Evolutionary conservation across 2,329 filamentous ascomycete genomes (phyloP).

Genomic region (Ophiosphaerella narmari): DNA sequence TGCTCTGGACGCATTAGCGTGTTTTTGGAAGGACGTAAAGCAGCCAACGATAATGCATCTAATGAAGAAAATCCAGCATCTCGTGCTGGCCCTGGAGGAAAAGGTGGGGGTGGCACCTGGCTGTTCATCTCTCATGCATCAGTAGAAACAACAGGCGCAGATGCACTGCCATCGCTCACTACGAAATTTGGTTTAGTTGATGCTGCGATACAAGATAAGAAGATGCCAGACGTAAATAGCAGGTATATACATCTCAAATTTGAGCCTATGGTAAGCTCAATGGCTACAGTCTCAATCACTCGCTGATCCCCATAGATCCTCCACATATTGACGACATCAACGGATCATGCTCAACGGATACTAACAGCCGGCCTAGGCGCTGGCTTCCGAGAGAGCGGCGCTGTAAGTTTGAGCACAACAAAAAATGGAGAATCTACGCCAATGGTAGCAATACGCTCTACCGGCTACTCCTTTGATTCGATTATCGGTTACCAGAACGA

Average conservation of each 20-base stretch:
- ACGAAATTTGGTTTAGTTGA: slow-evolving; percentile 48
- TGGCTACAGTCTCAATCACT: background rate
- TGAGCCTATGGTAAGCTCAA: slow-evolving; percentile 79
- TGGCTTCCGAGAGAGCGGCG: slow-evolving; percentile 89
- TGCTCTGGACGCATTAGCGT: slow-evolving; percentile 87
- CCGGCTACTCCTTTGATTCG: slow-evolving; percentile 80
- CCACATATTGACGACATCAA: slow-evolving; percentile 79
- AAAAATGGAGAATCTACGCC: slow-evolving; percentile 58
- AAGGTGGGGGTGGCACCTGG: slow-evolving; percentile 80
- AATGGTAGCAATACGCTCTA: slow-evolving; percentile 83
- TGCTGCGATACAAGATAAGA: slow-evolving; percentile 1
- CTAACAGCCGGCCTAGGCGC: slow-evolving; percentile 76
- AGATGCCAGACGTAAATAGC: slow-evolving; percentile 29
- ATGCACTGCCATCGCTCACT: slow-evolving; percentile 17
- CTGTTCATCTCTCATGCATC: slow-evolving; percentile 86
- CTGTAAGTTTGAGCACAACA: slow-evolving; percentile 64
- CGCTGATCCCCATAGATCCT: slow-evolving; percentile 68
- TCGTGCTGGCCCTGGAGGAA: slow-evolving; percentile 73
- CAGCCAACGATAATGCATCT: slow-evolving; percentile 15
- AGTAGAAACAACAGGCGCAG: slow-evolving; percentile 46
- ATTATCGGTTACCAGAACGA: slow-evolving; percentile 66
- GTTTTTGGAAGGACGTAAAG: slow-evolving; percentile 78
- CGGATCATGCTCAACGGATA: slow-evolving; percentile 73
- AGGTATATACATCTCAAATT: slow-evolving; percentile 82
- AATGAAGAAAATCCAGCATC: slow-evolving; percentile 26